Evolutionary conservation across 2,329 filamentous ascomycete genomes (phyloP).

Genomic region (Colletotrichum sp.): DNA sequence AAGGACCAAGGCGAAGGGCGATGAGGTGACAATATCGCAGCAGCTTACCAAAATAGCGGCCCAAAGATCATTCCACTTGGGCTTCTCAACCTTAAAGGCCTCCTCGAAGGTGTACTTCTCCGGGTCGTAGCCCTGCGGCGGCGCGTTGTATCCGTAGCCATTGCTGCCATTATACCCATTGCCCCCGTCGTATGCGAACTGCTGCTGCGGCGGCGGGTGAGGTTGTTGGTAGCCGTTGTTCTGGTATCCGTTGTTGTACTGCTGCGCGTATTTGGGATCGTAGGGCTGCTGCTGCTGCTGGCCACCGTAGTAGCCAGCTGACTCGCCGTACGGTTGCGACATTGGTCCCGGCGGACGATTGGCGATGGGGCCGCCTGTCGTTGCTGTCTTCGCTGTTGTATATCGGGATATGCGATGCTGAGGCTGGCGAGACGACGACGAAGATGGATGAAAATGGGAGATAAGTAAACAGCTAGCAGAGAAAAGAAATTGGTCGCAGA

Average conservation of each 20-base stretch:
- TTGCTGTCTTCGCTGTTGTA: neutral
- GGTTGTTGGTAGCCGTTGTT: slow-evolving; percentile 29
- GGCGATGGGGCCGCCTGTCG: neutral
- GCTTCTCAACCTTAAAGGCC: slow-evolving; percentile 79
- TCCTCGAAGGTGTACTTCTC: slow-evolving; percentile 73
- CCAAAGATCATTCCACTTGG: slow-evolving; percentile 93
- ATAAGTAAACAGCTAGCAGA: neutral
- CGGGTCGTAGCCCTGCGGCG: slow-evolving; percentile 38
- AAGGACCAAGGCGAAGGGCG: neutral
- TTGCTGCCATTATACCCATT: slow-evolving; percentile 24
- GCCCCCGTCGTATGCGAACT: neutral
- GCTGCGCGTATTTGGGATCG: slow-evolving; percentile 32
- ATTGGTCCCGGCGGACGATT: neutral
- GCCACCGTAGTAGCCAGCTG: slow-evolving; percentile 20
- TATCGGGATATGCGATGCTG: neutral
- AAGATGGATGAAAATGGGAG: neutral
- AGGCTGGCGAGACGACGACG: neutral
- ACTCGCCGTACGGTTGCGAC: slow-evolving; percentile 18
- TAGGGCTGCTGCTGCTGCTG: slow-evolving; percentile 25
- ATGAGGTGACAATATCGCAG: neutral
- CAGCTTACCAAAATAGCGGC: slow-evolving; percentile 74
- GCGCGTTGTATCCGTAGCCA: slow-evolving; percentile 37
- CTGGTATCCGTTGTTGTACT: slow-evolving; percentile 26
- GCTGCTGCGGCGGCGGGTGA: slow-evolving; percentile 24
- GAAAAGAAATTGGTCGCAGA: neutral